These are phyloP conservation scores for Moesziomyces globuligerus DNA, from an alignment of 1,284 basidiomycete species.

Conservation along the genomic window DNA sequence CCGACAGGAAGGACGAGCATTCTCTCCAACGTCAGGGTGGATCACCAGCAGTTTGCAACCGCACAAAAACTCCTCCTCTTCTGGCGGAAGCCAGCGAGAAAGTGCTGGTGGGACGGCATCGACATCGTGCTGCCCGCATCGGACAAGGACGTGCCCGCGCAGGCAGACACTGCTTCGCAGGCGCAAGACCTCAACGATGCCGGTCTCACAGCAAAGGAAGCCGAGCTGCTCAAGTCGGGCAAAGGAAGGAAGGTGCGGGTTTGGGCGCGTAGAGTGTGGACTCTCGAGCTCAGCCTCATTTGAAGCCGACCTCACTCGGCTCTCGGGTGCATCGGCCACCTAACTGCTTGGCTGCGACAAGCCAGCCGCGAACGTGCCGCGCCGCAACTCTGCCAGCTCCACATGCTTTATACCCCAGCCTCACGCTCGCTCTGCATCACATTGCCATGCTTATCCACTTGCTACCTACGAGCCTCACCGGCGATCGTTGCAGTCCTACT, in stretches of 20 bases:
- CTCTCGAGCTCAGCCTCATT: conserved; percentile 92
- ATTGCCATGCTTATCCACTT: not conserved
- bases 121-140: conserved; percentile 78
- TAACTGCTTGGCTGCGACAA: not conserved
- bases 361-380: not conserved
- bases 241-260: conserved; percentile 69
- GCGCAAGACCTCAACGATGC: conserved; percentile 32
- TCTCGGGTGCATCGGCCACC: not conserved
- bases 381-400: conserved; percentile 9
- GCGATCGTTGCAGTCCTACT: too few species aligned
- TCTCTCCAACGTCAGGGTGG: conserved; percentile 72
- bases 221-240: conserved; percentile 57
- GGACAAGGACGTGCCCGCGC: conserved; percentile 8
- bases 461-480: not conserved
- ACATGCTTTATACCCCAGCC: conserved; percentile 28
- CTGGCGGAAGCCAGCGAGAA: conserved; percentile 98
- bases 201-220: conserved; percentile 57
- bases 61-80: conserved; percentile 97
- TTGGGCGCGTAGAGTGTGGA: conserved; percentile 99
- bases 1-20: conserved; percentile 61
- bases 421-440: not conserved
- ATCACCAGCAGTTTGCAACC: conserved; percentile 92
- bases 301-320: conserved; percentile 7
- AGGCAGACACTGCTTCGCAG: conserved; percentile 6
- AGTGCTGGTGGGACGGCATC: conserved; percentile 99